A percentile compares a stretch with the other conserved stretches of the same genome.
Evolutionary conservation across 306 rosid genomes (phyloP).

Genomic region (Cicer yamashitae): DNA sequence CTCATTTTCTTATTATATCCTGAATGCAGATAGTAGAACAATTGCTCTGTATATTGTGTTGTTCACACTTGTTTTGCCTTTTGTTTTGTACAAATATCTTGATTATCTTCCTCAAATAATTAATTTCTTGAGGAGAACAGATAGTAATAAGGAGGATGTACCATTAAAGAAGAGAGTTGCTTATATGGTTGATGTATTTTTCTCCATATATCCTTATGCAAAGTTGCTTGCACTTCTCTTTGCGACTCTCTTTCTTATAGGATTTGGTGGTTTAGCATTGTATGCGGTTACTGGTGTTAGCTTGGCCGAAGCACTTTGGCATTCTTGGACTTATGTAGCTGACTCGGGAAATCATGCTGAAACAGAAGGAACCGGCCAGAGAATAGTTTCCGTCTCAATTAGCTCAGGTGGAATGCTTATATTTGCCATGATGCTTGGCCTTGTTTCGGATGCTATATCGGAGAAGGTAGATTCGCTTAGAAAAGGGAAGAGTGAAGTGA

Average conservation of each 20-base stretch:
- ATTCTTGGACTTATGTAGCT: slow-evolving; percentile 96
- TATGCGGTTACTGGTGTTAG: slow-evolving; percentile 91
- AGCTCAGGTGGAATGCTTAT: slow-evolving; percentile 98
- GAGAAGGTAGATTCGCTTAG: slow-evolving; percentile 97
- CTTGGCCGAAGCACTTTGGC: slow-evolving; percentile 96
- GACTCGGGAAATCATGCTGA: slow-evolving; percentile 98
- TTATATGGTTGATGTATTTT: slow-evolving; percentile 87
- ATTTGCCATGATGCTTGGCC: slow-evolving; percentile 99
- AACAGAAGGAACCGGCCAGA: slow-evolving; percentile 89
- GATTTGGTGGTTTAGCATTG: slow-evolving; percentile 90
- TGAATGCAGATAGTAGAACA: slow-evolving; percentile 63
- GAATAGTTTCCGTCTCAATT: slow-evolving; percentile 96
- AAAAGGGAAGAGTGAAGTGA: slow-evolving; percentile 98
- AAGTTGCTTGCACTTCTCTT: slow-evolving; percentile 94
- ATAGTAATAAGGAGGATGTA: slow-evolving; percentile 75
- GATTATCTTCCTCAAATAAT: slow-evolving; percentile 71
- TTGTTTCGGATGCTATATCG: slow-evolving; percentile 94
- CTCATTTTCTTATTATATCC: slow-evolving; percentile 41
- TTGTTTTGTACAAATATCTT: slow-evolving; percentile 75
- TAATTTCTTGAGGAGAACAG: slow-evolving; percentile 60
- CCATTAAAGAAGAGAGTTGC: slow-evolving; percentile 92
- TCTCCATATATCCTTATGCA: slow-evolving; percentile 94
- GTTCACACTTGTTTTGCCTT: slow-evolving; percentile 67
- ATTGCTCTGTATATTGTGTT: slow-evolving; percentile 73
- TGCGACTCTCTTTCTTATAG: slow-evolving; percentile 90